These are phyloP conservation scores for Geranomyces michiganensis DNA, from an alignment of 192 early-diverging fungal species.

Conservation along the genomic window DNA sequence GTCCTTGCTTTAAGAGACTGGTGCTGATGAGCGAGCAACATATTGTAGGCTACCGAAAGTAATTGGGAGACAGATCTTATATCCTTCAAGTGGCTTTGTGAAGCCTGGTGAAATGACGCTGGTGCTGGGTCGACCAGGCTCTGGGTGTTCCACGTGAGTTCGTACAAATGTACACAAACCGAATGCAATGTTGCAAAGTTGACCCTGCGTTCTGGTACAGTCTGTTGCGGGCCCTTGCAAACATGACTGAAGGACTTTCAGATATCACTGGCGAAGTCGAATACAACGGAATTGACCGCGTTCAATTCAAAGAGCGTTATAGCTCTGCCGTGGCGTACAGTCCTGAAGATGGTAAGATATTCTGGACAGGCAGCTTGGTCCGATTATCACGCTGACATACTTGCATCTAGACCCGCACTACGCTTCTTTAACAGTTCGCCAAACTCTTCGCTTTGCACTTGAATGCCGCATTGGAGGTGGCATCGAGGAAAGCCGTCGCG, in stretches of 20 bases:
- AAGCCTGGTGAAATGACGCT: constrained; percentile 75
- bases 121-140: constrained; percentile 71
- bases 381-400: not conserved
- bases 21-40: not conserved
- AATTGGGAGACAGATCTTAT: constrained; percentile 48
- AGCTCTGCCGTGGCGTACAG: constrained; percentile 79
- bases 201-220: too few species aligned
- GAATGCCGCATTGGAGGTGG: constrained; percentile 62
- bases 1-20: not conserved
- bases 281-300: constrained; percentile 68
- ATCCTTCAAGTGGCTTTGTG: constrained; percentile 64
- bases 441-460: constrained; percentile 78
- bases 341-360: constrained; percentile 66
- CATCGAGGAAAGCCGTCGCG: constrained; percentile 35
- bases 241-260: constrained; percentile 56
- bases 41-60: constrained; percentile 9
- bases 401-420: constrained; percentile 75
- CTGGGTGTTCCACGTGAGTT: constrained; percentile 60
- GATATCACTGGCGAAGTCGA: constrained; percentile 58
- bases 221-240: constrained; percentile 64
- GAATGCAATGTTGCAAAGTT: not conserved
- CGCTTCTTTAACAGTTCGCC: constrained; percentile 76
- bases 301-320: constrained; percentile 62
- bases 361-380: too few species aligned
- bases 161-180: not conserved